Percentiles rank a stretch among this genome's conserved stretches.
phyloP scores from a whole-genome alignment of 139 green algal genomes.

The Volvox reticuliferus region DNA sequence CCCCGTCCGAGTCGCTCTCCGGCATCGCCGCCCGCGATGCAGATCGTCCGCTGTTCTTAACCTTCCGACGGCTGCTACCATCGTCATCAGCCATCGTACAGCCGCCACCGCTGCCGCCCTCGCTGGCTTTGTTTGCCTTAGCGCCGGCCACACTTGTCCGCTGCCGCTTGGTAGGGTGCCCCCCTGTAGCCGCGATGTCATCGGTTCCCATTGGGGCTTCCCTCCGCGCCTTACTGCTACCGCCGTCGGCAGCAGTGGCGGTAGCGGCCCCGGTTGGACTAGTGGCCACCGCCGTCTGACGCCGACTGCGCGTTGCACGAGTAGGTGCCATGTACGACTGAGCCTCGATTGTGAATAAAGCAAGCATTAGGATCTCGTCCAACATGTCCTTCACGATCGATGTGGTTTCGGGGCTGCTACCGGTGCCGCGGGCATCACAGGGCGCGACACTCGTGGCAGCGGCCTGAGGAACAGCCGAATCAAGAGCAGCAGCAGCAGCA shows the following conservation, averaged over 20 bases:
- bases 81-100: not conserved
- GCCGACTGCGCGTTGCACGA: not conserved
- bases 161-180: not conserved
- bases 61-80: not conserved
- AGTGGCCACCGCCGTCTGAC: not conserved
- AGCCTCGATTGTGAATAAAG: conserved; percentile 6
- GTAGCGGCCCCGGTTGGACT: not conserved
- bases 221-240: not conserved
- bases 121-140: not conserved
- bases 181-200: not conserved
- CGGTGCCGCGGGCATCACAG: not conserved
- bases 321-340: not conserved
- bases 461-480: not conserved
- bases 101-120: not conserved
- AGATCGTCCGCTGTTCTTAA: not conserved
- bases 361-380: conserved; percentile 28
- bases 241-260: not conserved
- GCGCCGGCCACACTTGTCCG: not conserved
- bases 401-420: not conserved
- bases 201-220: not conserved
- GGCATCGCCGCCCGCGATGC: not conserved
- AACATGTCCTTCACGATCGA: not conserved
- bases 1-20: not conserved
- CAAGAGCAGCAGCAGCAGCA: not conserved
- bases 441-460: not conserved